Percentiles rank a stretch among this genome's conserved stretches.
These are phyloP conservation scores for Spencermartinsiella europaea DNA, from an alignment of 805 yeast species.

Conservation along the genomic window DNA sequence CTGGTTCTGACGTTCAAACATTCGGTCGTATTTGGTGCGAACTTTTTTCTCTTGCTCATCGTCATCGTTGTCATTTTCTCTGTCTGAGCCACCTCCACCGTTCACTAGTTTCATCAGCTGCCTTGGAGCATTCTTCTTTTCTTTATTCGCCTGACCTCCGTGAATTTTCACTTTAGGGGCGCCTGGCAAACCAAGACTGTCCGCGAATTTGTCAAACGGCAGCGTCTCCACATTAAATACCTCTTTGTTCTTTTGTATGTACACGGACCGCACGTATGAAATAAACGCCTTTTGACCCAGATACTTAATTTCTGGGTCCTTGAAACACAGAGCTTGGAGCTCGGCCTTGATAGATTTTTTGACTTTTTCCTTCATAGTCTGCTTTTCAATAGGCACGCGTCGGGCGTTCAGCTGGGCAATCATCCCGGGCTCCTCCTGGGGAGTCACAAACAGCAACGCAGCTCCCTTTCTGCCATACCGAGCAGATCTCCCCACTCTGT, in stretches of 20 bases:
- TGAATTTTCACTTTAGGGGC: constrained; percentile 86
- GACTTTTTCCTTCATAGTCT: constrained; percentile 70
- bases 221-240: constrained; percentile 72
- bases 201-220: constrained; percentile 78
- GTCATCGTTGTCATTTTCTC: constrained; percentile 50
- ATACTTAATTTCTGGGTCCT: constrained; percentile 86
- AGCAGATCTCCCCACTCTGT: constrained; percentile 86
- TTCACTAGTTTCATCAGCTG: constrained; percentile 47
- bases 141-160: constrained; percentile 50
- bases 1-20: constrained; percentile 94
- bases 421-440: constrained; percentile 77
- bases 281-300: constrained; percentile 94
- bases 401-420: constrained; percentile 54
- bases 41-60: constrained; percentile 55
- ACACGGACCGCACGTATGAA: constrained; percentile 80
- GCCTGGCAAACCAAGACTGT: constrained; percentile 88
- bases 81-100: constrained; percentile 45
- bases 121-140: constrained; percentile 76
- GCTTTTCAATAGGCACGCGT: constrained; percentile 63
- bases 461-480: constrained; percentile 81
- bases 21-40: constrained; percentile 86
- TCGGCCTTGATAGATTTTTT: constrained; percentile 71
- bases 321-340: constrained; percentile 83
- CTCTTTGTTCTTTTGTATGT: constrained; percentile 80
- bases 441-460: constrained; percentile 75